Base-by-base conservation (phyloP, 441 rosid species). In the Capsella rubella region DNA sequence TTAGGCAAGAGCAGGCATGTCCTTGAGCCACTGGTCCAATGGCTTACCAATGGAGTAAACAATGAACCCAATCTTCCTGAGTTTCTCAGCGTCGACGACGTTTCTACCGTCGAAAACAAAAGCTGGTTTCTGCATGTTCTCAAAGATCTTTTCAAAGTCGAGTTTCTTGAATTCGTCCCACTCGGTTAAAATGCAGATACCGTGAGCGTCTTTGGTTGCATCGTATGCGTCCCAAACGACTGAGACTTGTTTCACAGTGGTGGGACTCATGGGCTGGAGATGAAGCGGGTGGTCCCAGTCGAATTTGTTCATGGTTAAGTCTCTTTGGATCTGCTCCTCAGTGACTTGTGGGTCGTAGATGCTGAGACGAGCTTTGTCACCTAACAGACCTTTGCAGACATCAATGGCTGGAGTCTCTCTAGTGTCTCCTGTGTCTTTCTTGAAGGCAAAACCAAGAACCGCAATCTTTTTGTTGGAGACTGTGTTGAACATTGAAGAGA, bases 161-260 rank as follows among this genome's bases (percentile, higher is more conserved):
- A 93, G 93, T n/a, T 66, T 79, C 88, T 82, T 90, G 87, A 95
- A 95, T 77, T 95, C 99, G 3, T 90, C 97, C 99, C 99, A 95
- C 86, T 95, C 99, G 0, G 99, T 92, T 73, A 92, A 82, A 62
- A 95, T 87, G 83, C 99, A 95, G 67, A 95, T 50, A 37, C 87
- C 98, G 66, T 95, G 99, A 21, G 99, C 99, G 61, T 84, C 93
- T 80, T 88, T 92, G 49, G 86, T 74, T 51, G 99, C 99, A 43
- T 82, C 87, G n/a, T 92, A 92, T 8, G 99, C 97, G 53, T 92
- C 90, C 94, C 92, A 88, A 2, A 79, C 88, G 4, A 88, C 87
- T 9, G 68, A 80, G 66, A 95, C 97, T 85, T 89, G 94, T 81
- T 87, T 85, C 39, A 86, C 84, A 1, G 90, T 80, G 34, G 92